Base-by-base conservation (phyloP, 768 basidiomycete species). In the Lepiota brunneoincarnata region DNA sequence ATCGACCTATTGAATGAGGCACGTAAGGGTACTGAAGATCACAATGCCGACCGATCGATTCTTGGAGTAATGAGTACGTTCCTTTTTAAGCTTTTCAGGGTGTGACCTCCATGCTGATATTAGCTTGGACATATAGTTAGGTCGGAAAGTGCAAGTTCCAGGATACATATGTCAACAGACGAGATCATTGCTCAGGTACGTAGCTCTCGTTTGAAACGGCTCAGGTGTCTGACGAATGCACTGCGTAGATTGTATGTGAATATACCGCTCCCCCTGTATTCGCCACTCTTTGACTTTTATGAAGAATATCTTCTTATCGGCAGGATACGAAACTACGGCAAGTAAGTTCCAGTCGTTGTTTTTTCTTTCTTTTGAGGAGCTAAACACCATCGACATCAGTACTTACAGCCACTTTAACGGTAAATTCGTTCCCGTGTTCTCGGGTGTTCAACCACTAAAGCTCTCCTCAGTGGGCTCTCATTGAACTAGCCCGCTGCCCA, bases 241-340 rank as follows among this genome's bases (percentile, higher is more conserved):
- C 31, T 31, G 75, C 1, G 43, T 73, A 35, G 74, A 73, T 28
- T 72, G 73, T 69, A 39, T 23, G 63, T 55, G 11, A 9, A 2
- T 9, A 6, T 3, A 31, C 31, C 7, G 31, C 31, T 9, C 11
- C 31, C 6, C 7, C 7, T 31, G 7, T 31, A 9, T 31, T 9
- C 31, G 11, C 23, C 17, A 31, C 26, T 15, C 9, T 1, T 2
- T 21, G 36, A 14, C 11, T 6, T 3, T 6, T 9, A 9, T 31
- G n/a, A 21, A 44, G 31, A 54, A 15, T 18, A 53, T 49, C 21
- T 18, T 59, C 18, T 41, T 48, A 41, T 26, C 59, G 17, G 47
- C 59, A 67, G 79, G 79, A 31, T 82, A 82, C 49, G 80, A 82
- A 64, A 81, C 80, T 2, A 82, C 80, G 1, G 74, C 76, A 1